phyloP scores from a whole-genome alignment of 2,329 filamentous ascomycete species.

The Botryotinia globosa region DNA sequence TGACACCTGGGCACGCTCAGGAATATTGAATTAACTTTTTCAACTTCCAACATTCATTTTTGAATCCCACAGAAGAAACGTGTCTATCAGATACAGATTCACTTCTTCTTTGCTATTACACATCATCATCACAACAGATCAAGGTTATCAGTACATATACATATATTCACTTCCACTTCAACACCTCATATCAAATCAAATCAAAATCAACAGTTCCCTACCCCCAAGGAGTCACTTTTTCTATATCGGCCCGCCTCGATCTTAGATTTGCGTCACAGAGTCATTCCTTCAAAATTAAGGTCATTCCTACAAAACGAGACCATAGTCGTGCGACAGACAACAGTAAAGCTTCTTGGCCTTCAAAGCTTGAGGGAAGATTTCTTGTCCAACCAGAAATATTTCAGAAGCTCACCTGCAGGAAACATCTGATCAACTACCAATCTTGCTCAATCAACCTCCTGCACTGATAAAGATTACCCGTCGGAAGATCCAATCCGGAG shows the following conservation, averaged over 20 bases:
- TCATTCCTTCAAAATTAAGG: slow-evolving; percentile 6
- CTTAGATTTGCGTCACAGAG: background rate
- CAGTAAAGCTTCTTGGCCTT: background rate
- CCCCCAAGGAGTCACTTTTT: background rate
- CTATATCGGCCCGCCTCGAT: slow-evolving; percentile 4
- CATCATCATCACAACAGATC: background rate
- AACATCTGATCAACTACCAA: slow-evolving; percentile 25
- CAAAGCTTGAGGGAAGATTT: slow-evolving; percentile 17
- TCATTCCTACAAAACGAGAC: slow-evolving; percentile 2
- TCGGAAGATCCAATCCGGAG: slow-evolving; percentile 22
- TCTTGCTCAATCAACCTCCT: slow-evolving; percentile 7
- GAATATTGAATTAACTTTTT: background rate
- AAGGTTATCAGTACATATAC: background rate
- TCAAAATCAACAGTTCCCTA: background rate
- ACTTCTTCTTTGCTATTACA: background rate
- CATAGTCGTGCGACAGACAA: background rate
- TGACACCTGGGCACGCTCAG: background rate
- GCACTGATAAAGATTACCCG: slow-evolving; percentile 25
- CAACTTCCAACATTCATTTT: slow-evolving; percentile 5
- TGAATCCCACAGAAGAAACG: background rate
- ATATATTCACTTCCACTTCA: background rate
- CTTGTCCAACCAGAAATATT: slow-evolving; percentile 16
- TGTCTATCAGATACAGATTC: background rate
- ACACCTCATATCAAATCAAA: background rate
- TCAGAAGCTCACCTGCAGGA: slow-evolving; percentile 24